Evolutionary conservation across 306 rosid genomes (phyloP), one percentile per base, ranked within the genome.

Genomic region (Vigna angularis): DNA sequence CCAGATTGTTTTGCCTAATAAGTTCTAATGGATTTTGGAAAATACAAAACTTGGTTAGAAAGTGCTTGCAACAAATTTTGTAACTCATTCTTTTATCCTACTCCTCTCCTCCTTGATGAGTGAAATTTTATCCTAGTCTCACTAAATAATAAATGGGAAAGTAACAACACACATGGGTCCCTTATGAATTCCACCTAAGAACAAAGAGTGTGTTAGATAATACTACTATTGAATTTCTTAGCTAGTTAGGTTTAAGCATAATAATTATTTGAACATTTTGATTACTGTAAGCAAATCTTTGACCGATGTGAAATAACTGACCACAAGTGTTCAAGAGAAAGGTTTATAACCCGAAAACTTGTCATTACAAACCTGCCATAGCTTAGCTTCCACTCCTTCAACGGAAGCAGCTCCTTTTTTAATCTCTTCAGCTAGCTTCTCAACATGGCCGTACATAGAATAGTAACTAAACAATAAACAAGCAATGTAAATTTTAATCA

Each of bases 361-460:
- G 42, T 62, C 22, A 75, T 67, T 20, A 87, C 86, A 45, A 72
- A 94, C 98, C 98, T 94, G 98, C 93, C 92, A 94, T 68, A 94
- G 85, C 78, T 89, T 91, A 76, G 82, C 93, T 65, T 94, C 97
- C 32, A 92, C 97, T 73, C 97, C 98, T 86, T 94, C 98, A 17
- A 94, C 96, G 6, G 98, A 92, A 64, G 89, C 93, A 34, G 92
- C 97, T 42, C 98, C 98, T 84, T 92, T 92, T 80, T 85, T 59
- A n/a, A 94, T 90, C 88, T 90, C 94, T 64, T 90, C 91, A 5
- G 97, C 98, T 53, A 92, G 87, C 93, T 82, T 94, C 82, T 79
- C 93, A 34, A 94, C 98, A 80, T 94, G 98, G 83, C 98, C 97
- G 45, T 94, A 92, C 73, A 58, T 94, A 42, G 98, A 94, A 88